These are phyloP conservation scores for Candolleomyces eurysporus DNA, from an alignment of 768 basidiomycete species.

Conservation along the genomic window DNA sequence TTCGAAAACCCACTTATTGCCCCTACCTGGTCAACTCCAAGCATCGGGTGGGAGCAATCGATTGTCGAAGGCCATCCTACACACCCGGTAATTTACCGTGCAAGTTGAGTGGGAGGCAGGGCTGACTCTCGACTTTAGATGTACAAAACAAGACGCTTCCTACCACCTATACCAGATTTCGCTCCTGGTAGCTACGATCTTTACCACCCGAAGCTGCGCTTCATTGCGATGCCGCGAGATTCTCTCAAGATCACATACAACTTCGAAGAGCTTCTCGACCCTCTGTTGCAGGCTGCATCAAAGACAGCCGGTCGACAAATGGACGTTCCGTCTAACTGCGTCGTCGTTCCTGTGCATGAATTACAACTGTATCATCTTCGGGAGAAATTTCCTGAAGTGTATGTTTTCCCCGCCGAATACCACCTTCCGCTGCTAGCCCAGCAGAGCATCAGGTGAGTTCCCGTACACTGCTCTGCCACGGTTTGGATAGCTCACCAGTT, in stretches of 20 bases:
- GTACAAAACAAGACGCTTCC: slow-evolving; percentile 54
- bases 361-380: slow-evolving; percentile 49
- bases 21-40: slow-evolving; percentile 44
- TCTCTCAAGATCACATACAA: slow-evolving; percentile 48
- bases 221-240: slow-evolving; percentile 42
- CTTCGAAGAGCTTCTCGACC: slow-evolving; percentile 42
- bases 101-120: not conserved
- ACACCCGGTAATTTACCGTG: slow-evolving; percentile 43
- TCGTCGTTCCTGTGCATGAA: slow-evolving; percentile 54
- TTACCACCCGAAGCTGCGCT: slow-evolving; percentile 45
- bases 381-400: slow-evolving; percentile 47
- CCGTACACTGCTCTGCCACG: not conserved
- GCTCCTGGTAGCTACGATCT: slow-evolving; percentile 49
- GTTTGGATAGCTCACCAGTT: not conserved
- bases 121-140: slow-evolving; percentile 32
- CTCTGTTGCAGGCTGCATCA: slow-evolving; percentile 41
- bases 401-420: slow-evolving; percentile 42
- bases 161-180: slow-evolving; percentile 47
- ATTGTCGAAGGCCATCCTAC: slow-evolving; percentile 61
- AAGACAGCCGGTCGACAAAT: slow-evolving; percentile 34
- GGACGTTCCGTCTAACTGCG: slow-evolving; percentile 29
- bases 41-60: slow-evolving; percentile 60
- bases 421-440: slow-evolving; percentile 46
- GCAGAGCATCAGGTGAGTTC: slow-evolving; percentile 49
- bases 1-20: slow-evolving; percentile 47